A percentile compares a stretch with the other conserved stretches of the same genome.
Conservation (phyloP, 495 filamentous ascomycete species). For the Penicillium bialowiezense region DNA sequence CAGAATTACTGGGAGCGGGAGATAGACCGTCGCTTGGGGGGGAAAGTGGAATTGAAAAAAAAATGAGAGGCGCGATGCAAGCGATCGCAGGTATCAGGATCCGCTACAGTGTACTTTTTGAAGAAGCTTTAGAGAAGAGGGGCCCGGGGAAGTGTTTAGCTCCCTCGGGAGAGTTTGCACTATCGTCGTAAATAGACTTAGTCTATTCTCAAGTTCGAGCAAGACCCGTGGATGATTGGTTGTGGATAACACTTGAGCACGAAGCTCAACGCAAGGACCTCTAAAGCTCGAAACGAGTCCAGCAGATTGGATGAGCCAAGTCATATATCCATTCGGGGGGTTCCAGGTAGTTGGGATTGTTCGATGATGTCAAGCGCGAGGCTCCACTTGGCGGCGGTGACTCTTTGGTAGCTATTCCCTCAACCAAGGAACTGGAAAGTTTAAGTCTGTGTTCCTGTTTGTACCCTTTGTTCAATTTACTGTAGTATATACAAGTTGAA, state of each 20-base stretch:
- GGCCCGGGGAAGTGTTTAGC: constrained; percentile 23
- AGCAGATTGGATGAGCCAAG: not conserved
- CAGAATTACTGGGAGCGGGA: constrained; percentile 3
- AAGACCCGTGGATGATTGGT: constrained; percentile 17
- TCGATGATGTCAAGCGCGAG: not conserved
- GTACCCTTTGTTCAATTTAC: too few species aligned
- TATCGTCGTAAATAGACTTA: constrained; percentile 2
- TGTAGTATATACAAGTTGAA: too few species aligned
- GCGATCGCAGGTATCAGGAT: constrained; percentile 3
- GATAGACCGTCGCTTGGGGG: not conserved
- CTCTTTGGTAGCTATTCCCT: not conserved
- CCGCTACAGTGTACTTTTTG: constrained; percentile 15
- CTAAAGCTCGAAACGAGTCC: not conserved
- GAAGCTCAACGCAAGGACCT: constrained; percentile 19
- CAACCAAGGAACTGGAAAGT: constrained; percentile 4
- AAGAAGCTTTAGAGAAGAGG: constrained; percentile 13
- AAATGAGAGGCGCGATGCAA: constrained; percentile 4
- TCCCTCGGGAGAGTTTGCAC: constrained; percentile 13
- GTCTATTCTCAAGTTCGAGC: constrained; percentile 1
- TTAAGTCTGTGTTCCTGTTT: not conserved
- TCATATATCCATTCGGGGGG: constrained; percentile 2
- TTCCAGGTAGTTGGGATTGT: constrained; percentile 26
- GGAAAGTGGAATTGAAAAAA: not conserved
- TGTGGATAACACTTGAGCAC: constrained; percentile 4
- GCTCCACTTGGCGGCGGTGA: not conserved